Evolutionary conservation across 441 rosid genomes (phyloP).

Genomic region (Syzygium malaccense): DNA sequence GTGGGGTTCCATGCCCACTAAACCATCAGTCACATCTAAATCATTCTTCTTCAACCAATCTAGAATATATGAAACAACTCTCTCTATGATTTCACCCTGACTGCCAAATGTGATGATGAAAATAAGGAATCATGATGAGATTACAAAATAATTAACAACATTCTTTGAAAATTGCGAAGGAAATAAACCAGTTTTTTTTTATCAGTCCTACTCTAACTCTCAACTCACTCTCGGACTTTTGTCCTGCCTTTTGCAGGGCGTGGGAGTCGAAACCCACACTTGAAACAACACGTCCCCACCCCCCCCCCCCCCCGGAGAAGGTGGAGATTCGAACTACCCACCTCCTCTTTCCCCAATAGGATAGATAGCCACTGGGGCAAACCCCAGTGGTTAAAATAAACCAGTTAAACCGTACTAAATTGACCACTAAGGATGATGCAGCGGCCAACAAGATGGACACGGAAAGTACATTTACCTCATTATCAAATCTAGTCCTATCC

Average conservation of each 20-base stretch:
- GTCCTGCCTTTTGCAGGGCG: too few species aligned
- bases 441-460: background rate
- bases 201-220: too few species aligned
- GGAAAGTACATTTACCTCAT: background rate
- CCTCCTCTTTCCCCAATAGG: too few species aligned
- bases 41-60: rapidly evolving
- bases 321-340: too few species aligned
- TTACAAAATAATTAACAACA: background rate
- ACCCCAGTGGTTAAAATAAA: too few species aligned
- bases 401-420: background rate
- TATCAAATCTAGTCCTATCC: background rate
- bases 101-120: background rate
- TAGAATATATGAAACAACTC: background rate
- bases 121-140: rapidly evolving
- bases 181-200: background rate
- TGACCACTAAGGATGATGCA: background rate
- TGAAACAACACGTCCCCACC: too few species aligned
- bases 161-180: background rate
- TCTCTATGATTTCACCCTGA: rapidly evolving
- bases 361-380: too few species aligned
- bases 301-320: too few species aligned
- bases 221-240: too few species aligned
- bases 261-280: too few species aligned
- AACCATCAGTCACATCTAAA: rapidly evolving
- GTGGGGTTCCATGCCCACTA: background rate